Evolutionary conservation across 106 monocot genomes (phyloP), one percentile per base, ranked within the genome.

Genomic region (Dactylorhiza incarnata): DNA sequence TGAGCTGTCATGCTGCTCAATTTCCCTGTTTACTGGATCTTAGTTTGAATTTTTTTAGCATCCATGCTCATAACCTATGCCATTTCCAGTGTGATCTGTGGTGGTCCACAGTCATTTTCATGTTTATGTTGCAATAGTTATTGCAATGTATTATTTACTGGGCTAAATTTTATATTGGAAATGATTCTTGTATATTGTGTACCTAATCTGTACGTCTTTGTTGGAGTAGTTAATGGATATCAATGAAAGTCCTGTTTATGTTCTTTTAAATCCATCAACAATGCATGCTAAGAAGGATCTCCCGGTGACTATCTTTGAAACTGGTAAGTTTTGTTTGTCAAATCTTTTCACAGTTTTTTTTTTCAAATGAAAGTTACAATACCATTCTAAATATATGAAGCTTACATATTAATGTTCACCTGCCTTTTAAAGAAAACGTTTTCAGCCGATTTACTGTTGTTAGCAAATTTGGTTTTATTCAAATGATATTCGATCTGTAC

Each of bases 201-300:
- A 17, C 8, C 68, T 87, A 16, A 68, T 78, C 20, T 24, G 11
- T 78, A 6, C 7, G 13, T 73, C 68, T 80, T 83, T 59, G 50
- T 69, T 74, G 71, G 52, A 46, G 77, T 81, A 99, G 97, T 76
- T 99, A 81, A 99, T 99, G 94, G 91, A 99, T 85, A 91, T 99
- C 45, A 99, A 99, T 79, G 97, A 99, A 74, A 99, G 89, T 66
- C 94, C 97, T 62, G 83, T 99, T 49, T 99, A 89, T 81, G 72
- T 99, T 75, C 74, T 99, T 74, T 70, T 99, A 65, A 99, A 99
- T 79, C 97, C 97, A 70, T 74, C 79, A 47, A 87, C 91, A 75
- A 89, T 81, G 78, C 91, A 86, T 91, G 84, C 97, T 48, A 89
- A 88, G 55, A 99, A 99, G 82, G 97, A 99, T 85, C 87, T 99